Conservation (phyloP, 1,284 basidiomycete species). For the Ceratobasidium sp. region DNA sequence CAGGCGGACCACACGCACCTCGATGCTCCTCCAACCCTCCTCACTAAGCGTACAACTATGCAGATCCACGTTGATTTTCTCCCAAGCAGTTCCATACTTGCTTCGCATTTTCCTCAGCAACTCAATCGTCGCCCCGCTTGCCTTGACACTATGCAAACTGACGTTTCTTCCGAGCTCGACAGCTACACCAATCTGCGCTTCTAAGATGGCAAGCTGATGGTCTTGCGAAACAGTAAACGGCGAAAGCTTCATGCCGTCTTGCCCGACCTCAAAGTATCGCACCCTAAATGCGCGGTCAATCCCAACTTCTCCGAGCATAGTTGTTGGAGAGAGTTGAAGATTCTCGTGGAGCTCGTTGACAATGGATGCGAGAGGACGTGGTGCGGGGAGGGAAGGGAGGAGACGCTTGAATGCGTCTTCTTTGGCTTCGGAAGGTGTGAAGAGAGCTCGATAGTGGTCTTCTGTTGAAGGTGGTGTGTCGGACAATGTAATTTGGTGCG, state of each 20-base stretch:
- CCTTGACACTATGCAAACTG: conserved; percentile 85
- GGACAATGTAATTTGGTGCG: conserved; percentile 73
- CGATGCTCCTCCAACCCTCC: conserved; percentile 74
- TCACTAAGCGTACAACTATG: conserved; percentile 83
- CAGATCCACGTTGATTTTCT: conserved; percentile 76
- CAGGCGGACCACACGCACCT: conserved; percentile 64
- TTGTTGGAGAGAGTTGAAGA: conserved; percentile 70
- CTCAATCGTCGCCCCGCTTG: conserved; percentile 72
- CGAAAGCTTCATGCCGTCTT: conserved; percentile 66
- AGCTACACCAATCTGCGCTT: conserved; percentile 82
- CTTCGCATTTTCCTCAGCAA: conserved; percentile 69
- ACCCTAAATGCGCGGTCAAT: conserved; percentile 81
- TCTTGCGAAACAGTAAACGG: conserved; percentile 77
- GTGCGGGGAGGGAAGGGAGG: conserved; percentile 73
- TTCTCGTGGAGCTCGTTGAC: conserved; percentile 69
- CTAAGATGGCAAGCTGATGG: conserved; percentile 80
- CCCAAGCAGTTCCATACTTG: conserved; percentile 69
- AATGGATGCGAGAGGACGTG: conserved; percentile 68
- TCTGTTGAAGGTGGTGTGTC: conserved; percentile 64
- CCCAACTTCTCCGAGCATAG: conserved; percentile 88
- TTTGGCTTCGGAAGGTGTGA: conserved; percentile 59
- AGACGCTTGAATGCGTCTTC: conserved; percentile 66
- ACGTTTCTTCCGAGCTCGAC: conserved; percentile 77
- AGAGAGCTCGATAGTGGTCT: conserved; percentile 75
- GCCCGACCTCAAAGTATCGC: conserved; percentile 62